Evolutionary conservation across 352 stramenopile species (phyloP).

Genomic region (Pythium guiyangense): DNA sequence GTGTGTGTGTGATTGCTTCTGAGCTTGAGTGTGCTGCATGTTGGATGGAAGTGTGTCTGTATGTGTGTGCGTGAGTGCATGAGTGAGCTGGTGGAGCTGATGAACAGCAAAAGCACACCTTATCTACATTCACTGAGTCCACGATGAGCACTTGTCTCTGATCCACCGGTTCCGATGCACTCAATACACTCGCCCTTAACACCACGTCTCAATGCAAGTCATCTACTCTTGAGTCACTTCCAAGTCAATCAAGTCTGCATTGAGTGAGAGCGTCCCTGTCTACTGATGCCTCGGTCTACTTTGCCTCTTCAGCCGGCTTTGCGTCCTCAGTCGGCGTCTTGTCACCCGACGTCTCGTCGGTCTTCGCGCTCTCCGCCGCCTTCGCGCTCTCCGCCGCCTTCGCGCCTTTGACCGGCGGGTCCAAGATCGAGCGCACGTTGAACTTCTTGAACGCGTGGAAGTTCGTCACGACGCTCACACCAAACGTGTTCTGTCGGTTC

Average conservation of each 20-base stretch:
- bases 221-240: too few relatives aligned
- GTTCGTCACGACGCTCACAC: slow-evolving; percentile 65
- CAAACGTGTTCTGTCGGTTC: slow-evolving; percentile 44
- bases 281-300: not conserved
- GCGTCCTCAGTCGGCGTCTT: slow-evolving; percentile 11
- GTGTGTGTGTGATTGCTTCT: too few relatives aligned
- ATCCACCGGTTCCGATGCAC: slow-evolving; percentile 25
- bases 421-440: slow-evolving; percentile 72
- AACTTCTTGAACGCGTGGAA: slow-evolving; percentile 76
- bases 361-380: not conserved
- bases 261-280: not conserved
- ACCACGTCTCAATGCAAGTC: too few relatives aligned
- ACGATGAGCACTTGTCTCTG: slow-evolving; percentile 17
- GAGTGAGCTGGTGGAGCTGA: slow-evolving; percentile 9
- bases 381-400: slow-evolving; percentile 15
- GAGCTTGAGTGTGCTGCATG: too few relatives aligned
- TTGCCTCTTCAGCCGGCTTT: slow-evolving; percentile 6
- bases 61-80: not conserved
- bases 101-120: slow-evolving; percentile 22
- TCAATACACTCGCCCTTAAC: too few relatives aligned
- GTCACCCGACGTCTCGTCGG: not conserved
- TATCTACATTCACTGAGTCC: slow-evolving; percentile 69
- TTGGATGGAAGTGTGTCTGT: not conserved
- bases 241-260: too few relatives aligned
- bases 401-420: slow-evolving; percentile 35